Base-by-base conservation (phyloP, 441 rosid species). In the Populus hybrid region DNA sequence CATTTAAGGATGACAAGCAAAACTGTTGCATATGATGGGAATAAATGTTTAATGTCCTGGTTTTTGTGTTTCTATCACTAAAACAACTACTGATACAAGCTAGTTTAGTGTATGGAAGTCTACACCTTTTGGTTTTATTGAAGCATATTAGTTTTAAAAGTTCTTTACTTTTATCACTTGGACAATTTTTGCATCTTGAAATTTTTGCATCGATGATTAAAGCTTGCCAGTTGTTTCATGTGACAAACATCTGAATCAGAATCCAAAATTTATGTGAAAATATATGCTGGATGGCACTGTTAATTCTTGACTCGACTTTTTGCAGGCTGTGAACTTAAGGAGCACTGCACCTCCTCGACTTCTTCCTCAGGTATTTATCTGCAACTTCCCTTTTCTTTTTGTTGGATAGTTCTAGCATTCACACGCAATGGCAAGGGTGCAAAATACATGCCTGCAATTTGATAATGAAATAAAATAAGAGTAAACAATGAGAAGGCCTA, bases 321-420 rank as follows among this genome's bases (percentile, higher is more conserved):
- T 86, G 85, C 90, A 95, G 97, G 92, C 92, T 33, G 99, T 95
- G 77, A 82, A 91, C 79, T 87, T 95, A 78, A 88, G 92, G 84
- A 91, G 93, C 74, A 77, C 84, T 42, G 79, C 81, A 12, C 80
- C 90, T 80, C 89, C 93, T 72, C 89, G 85, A 66, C 90, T 89
- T 78, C 90, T 77, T 76, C 86, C 85, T 50, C 93, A 89, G 93
- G 97, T 92, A 80, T 64, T 18, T 78, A 50, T 74, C 68, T 36
- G n/a, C 36, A 11, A 28, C 50, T n/a, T 75, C 53, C 64, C 26
- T 66, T 28, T 12, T 26, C 2, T 10, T 69, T 50, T 50, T 56
- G 18, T 23, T 74, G 31, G 16, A 21, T 36, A 12, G 14, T 36
- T 68, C 31, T 3, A 24, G 38, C 64, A 16, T 45, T 38, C 26